Evolutionary conservation across 768 basidiomycete genomes (phyloP), one percentile per base, ranked within the genome.

Genomic region (Asterophora lycoperdoides): DNA sequence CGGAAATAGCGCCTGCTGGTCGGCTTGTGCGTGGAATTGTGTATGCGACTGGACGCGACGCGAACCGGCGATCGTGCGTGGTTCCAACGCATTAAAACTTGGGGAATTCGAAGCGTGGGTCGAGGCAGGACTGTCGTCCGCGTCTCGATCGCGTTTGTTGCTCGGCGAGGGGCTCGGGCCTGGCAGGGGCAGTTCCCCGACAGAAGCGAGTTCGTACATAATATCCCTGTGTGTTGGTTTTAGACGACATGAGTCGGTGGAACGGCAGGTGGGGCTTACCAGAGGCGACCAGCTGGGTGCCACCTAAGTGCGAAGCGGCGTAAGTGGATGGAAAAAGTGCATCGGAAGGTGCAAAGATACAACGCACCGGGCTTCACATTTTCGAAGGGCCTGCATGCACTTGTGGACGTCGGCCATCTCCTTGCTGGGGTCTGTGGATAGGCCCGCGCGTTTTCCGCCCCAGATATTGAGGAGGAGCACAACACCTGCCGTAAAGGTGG

Each of bases 161-260:
- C 64, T 72, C 8, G 51, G 33, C 4, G 74, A 67, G 0, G 81
- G 79, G 44, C 76, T 80, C 0, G 73, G 59, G 41, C 76, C 72
- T 1, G 86, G 86, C 5, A 87, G 70, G 0, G 84, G 86, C 0
- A 88, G 70, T 18, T 87, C 83, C 2, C 86, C 84, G 4, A 81
- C 84, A 0, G 76, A 81, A 3, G 86, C 83, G 1, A 89, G 69
- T 54, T 89, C 84, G 54, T 80, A 86, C 15, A 88, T 65, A 35
- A 89, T 77, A 56, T 87, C 84, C 84, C 86, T 86, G 15, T 46
- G 17, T 13, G n/a, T 5, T 17, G 33, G n/a, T n/a, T 9, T 44
- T 20, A 23, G 44, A 8, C 15, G 15, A 71, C 9, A 69, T 15
- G 34, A 68, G 28, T 74, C 68, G 32, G 7, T 26, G 34, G 23